Evolutionary conservation across 78 protist genomes (phyloP).

Genomic region (Dictyostelium capitatum): DNA sequence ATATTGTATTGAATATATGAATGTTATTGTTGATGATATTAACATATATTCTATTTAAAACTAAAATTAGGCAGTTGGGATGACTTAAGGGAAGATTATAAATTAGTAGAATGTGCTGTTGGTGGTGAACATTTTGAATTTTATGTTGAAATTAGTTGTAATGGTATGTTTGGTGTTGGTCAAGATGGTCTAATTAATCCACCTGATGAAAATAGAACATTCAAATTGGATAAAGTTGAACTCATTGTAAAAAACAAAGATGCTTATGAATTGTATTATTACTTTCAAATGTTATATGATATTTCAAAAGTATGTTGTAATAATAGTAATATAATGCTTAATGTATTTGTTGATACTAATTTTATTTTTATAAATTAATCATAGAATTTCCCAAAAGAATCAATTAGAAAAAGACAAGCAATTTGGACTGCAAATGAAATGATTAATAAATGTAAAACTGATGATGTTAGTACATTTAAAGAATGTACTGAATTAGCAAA

Average conservation of each 20-base stretch:
- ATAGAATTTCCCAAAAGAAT: conserved; percentile 74
- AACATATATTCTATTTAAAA: too few species aligned
- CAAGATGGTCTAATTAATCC: conserved; percentile 64
- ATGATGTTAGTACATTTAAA: conserved; percentile 25
- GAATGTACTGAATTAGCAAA: neutral
- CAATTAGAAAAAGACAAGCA: conserved; percentile 48
- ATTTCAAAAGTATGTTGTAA: conserved; percentile 58
- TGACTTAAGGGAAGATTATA: conserved; percentile 64
- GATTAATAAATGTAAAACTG: conserved; percentile 33
- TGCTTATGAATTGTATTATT: conserved; percentile 32
- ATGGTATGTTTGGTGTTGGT: conserved; percentile 89
- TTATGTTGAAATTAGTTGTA: conserved; percentile 81
- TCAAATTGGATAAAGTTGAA: conserved; percentile 23
- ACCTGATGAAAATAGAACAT: conserved; percentile 60
- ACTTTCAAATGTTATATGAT: conserved; percentile 69
- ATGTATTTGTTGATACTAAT: neutral
- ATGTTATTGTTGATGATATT: too few species aligned
- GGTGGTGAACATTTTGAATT: conserved; percentile 55
- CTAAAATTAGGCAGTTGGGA: too few species aligned
- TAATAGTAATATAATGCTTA: too few species aligned
- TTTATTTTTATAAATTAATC: neutral
- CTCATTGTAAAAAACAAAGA: conserved; percentile 59
- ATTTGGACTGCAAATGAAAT: conserved; percentile 52
- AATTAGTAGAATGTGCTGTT: conserved; percentile 28
- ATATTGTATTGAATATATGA: too few species aligned